Evolutionary conservation across 208 protist species (phyloP).

Genomic region (Angomonas ambiguus): DNA sequence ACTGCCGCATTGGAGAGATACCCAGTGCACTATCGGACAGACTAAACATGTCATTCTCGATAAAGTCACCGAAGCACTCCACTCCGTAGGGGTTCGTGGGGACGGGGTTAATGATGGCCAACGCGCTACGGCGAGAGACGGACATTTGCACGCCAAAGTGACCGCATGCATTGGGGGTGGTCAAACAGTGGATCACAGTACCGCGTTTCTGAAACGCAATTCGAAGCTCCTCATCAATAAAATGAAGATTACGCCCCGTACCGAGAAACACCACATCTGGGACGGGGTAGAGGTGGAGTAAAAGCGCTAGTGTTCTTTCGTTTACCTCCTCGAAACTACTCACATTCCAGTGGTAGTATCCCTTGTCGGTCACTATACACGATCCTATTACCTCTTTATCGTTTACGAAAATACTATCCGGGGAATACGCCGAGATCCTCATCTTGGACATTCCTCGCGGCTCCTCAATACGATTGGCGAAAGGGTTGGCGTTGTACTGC

Average conservation of each 20-base stretch:
- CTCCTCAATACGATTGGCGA: conserved; percentile 74
- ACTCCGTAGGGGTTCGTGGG: conserved; percentile 85
- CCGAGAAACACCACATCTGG: conserved; percentile 86
- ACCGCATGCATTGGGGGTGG: conserved; percentile 76
- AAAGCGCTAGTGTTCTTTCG: conserved; percentile 74
- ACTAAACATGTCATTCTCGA: conserved; percentile 88
- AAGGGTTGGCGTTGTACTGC: conserved; percentile 86
- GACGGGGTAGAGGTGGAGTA: conserved; percentile 84
- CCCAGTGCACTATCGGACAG: conserved; percentile 80
- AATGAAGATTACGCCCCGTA: conserved; percentile 80
- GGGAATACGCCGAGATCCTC: conserved; percentile 80
- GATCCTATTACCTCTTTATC: conserved; percentile 89
- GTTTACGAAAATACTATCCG: conserved; percentile 86
- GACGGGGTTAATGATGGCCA: conserved; percentile 85
- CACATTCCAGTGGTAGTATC: conserved; percentile 87
- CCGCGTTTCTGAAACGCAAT: conserved; percentile 86
- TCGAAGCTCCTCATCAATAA: conserved; percentile 85
- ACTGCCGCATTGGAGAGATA: conserved; percentile 72
- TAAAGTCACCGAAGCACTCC: conserved; percentile 88
- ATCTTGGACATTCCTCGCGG: conserved; percentile 69
- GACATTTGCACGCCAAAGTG: conserved; percentile 85
- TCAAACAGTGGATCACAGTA: conserved; percentile 81
- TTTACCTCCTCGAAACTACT: conserved; percentile 87
- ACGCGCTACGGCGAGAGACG: conserved; percentile 65
- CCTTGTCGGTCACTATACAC: conserved; percentile 85